These are phyloP conservation scores for Barnettozyma salicaria DNA, from an alignment of 805 yeast genomes.

Conservation along the genomic window DNA sequence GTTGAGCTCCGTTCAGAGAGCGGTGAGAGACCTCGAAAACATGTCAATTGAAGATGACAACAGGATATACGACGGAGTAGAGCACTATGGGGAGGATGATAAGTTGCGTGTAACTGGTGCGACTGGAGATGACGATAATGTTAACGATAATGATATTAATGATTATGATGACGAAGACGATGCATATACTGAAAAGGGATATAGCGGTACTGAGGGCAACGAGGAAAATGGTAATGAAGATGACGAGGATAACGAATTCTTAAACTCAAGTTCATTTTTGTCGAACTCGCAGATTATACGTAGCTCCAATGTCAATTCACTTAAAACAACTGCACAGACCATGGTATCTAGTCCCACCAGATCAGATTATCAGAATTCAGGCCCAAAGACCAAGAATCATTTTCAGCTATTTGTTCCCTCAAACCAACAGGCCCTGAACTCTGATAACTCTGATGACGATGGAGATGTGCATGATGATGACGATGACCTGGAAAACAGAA, in stretches of 20 bases:
- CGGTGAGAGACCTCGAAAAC: slow-evolving; percentile 3
- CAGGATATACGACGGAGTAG: too few species aligned
- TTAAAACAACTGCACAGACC: slow-evolving; percentile 9
- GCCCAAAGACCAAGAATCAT: slow-evolving; percentile 4
- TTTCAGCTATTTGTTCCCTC: slow-evolving; percentile 11
- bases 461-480: slow-evolving; percentile 4
- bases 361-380: slow-evolving; percentile 5
- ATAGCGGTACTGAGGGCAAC: neutral
- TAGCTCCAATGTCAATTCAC: slow-evolving; percentile 17
- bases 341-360: slow-evolving; percentile 20
- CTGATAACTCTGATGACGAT: slow-evolving; percentile 14
- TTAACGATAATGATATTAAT: too few species aligned
- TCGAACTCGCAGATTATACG: slow-evolving; percentile 25
- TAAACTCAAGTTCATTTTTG: slow-evolving; percentile 25
- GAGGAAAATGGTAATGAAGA: slow-evolving; percentile 6
- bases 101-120: too few species aligned
- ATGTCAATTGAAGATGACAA: slow-evolving; percentile 2
- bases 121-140: too few species aligned
- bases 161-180: neutral
- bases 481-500: neutral
- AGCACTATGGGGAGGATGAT: too few species aligned
- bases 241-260: slow-evolving; percentile 18
- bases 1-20: slow-evolving; percentile 1
- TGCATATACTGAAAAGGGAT: neutral
- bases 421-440: slow-evolving; percentile 3